Evolutionary conservation across 768 basidiomycete species (phyloP), one percentile per base, ranked within the genome.

Genomic region (Lanmaoa rubissima): DNA sequence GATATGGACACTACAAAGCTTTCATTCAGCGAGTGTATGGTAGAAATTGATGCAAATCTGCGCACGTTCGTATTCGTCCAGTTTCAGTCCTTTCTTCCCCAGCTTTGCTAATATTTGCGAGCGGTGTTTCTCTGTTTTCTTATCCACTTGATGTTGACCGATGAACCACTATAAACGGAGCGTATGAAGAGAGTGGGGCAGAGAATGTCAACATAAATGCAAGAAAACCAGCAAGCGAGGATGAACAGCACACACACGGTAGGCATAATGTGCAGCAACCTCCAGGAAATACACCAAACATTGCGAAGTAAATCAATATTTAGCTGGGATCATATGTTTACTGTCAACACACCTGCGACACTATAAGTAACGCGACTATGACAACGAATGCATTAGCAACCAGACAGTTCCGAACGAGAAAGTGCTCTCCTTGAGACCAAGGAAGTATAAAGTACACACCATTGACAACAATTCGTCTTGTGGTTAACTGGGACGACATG

Each of bases 41-140:
- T 10, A 36, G 17, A 34, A 13, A 13, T 7, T 13, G 3, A 45
- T 11, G n/a, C 31, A n/a, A 19, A 26, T 14, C 14, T 31, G 71
- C 87, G 60, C 70, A 92, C 92, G 75, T 77, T 99, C 96, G 67
- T 98, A 92, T 72, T 98, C 95, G 64, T 91, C 85, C 52, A 99
- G 78, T 62, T 90, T 83, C 5, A 97, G 76, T 48, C 83, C 79
- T 40, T 74, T 81, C 69, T 91, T 87, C 4, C 89, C 89, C 17
- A 91, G 71, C 51, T 82, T 83, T 63, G 87, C 83, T 57, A 92
- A 64, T 12, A 86, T 84, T 62, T 90, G 85, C 54, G 85, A 61
- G 35, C 88, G 86, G 67, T 89, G 91, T 51, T 82, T 78, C 61
- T 86, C 84, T 16, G 86, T 78, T 58, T 82, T 81, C 66, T 84